phyloP scores from a whole-genome alignment of 2,329 filamentous ascomycete genomes.

The Myriosclerotinia scirpicola region DNA sequence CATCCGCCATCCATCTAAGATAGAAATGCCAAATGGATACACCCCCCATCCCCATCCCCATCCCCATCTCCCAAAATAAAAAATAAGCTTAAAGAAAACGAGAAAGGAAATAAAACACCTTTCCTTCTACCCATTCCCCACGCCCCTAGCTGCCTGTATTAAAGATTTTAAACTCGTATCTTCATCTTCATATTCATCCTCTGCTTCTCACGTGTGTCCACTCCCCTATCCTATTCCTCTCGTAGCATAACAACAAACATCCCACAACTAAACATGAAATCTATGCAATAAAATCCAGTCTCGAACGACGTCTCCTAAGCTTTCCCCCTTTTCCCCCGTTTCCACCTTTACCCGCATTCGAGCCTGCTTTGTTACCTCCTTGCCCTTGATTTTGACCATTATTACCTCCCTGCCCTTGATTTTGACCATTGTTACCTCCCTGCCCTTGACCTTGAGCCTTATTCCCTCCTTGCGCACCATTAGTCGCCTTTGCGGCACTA shows the following conservation, averaged over 20 bases:
- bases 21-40: too few species aligned
- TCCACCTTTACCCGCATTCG: slow-evolving; percentile 6
- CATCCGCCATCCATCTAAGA: too few species aligned
- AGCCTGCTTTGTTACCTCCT: neutral
- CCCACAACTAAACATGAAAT: neutral
- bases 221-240: too few species aligned
- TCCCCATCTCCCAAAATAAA: too few species aligned
- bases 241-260: too few species aligned
- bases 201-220: too few species aligned
- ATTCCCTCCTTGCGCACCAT: slow-evolving; percentile 1
- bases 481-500: slow-evolving; percentile 1
- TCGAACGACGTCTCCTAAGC: neutral
- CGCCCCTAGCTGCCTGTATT: neutral
- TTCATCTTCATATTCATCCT: neutral
- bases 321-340: slow-evolving; percentile 19
- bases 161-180: neutral
- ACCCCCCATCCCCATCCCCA: too few species aligned
- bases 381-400: neutral
- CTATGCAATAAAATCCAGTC: slow-evolving; percentile 17
- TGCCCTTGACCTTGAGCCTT: neutral
- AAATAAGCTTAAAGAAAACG: too few species aligned
- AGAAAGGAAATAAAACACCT: slow-evolving; percentile 8
- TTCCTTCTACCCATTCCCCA: neutral
- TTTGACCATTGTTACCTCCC: too few species aligned
- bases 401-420: neutral